A percentile compares a stretch with the other conserved stretches of the same genome.
Evolutionary conservation across 179 eudicot species (phyloP).

Genomic region (Spinacia oleracea): DNA sequence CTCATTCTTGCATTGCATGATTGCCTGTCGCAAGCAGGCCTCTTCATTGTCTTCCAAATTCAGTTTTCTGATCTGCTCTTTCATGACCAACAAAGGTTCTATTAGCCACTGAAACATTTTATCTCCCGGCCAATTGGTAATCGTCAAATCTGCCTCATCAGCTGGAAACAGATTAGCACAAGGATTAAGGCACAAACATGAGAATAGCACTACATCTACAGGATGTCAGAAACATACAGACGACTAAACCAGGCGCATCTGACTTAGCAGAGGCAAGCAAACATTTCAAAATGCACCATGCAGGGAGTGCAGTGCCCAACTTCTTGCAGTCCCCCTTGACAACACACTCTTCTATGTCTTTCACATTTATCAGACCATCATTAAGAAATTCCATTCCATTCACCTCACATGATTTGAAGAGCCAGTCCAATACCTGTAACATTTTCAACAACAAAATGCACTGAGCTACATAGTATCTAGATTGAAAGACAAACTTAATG

Average conservation of each 20-base stretch:
- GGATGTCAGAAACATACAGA: conserved; percentile 46
- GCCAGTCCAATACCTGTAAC: conserved; percentile 81
- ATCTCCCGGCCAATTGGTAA: conserved; percentile 60
- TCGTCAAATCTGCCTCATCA: conserved; percentile 59
- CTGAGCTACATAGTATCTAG: too few species aligned
- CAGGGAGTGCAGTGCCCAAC: conserved; percentile 68
- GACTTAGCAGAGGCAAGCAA: conserved; percentile 76
- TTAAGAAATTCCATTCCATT: conserved; percentile 64
- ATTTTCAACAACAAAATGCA: background rate
- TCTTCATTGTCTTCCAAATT: conserved; percentile 61
- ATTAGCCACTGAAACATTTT: conserved; percentile 72
- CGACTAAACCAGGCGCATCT: conserved; percentile 60
- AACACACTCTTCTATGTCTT: conserved; percentile 68
- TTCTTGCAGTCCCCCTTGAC: conserved; percentile 66
- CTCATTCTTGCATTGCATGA: conserved; percentile 58
- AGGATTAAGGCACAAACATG: background rate
- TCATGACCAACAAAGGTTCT: conserved; percentile 69
- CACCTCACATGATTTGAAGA: conserved; percentile 81
- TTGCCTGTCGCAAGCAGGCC: conserved; percentile 49
- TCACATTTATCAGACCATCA: conserved; percentile 67
- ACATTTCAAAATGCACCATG: conserved; percentile 79
- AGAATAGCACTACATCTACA: background rate
- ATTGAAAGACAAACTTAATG: background rate
- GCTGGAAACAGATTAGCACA: conserved; percentile 36
- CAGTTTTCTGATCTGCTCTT: conserved; percentile 73